These are phyloP conservation scores for Dendrostoma leiphaemia DNA, from an alignment of 2,329 filamentous ascomycete species.

Conservation along the genomic window DNA sequence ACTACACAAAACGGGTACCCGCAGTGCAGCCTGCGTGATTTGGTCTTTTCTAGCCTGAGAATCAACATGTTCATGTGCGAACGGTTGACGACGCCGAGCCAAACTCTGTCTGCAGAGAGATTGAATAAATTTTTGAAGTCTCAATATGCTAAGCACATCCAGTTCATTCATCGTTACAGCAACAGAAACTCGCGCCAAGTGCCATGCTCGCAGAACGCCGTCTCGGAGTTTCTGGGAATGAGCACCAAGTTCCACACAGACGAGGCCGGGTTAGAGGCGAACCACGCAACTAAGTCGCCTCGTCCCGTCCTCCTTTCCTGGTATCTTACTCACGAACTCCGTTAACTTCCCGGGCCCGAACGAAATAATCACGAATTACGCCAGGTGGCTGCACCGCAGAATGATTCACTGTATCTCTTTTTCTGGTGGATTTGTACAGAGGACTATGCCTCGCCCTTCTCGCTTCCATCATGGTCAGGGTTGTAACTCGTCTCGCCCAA, in stretches of 20 bases:
- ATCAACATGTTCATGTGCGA: no score
- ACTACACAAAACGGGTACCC: no score
- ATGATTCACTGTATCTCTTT: no score
- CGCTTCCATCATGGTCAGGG: constrained; percentile 55
- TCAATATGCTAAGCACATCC: background rate
- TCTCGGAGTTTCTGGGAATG: background rate
- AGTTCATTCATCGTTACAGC: no score
- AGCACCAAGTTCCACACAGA: background rate
- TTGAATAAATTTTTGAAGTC: no score
- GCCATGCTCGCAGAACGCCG: background rate
- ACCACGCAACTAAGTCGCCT: background rate
- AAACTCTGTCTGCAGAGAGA: no score
- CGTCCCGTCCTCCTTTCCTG: background rate
- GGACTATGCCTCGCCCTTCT: constrained; percentile 20
- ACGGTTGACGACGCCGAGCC: no score
- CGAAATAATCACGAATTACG: background rate
- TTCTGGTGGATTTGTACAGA: background rate
- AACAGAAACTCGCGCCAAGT: no score
- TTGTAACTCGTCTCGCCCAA: constrained; percentile 70
- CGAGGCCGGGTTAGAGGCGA: background rate
- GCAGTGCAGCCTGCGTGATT: no score
- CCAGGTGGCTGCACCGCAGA: background rate
- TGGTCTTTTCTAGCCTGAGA: no score
- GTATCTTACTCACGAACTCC: background rate
- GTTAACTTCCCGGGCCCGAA: background rate